These are phyloP conservation scores for Galerina sulciceps DNA, from an alignment of 768 basidiomycete species.

Conservation along the genomic window DNA sequence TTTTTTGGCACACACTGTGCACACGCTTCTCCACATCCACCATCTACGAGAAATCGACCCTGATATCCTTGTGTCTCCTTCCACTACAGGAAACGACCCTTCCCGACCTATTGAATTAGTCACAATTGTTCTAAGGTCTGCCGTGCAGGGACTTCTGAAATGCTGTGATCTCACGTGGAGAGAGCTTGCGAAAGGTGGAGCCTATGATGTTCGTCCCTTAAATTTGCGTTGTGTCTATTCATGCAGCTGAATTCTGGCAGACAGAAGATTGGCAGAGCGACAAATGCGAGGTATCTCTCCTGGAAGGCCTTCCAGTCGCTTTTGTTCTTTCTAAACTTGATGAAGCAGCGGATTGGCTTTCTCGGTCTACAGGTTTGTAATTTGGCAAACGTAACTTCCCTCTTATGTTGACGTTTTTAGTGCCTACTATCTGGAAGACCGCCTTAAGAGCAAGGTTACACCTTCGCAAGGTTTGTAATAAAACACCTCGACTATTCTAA, in stretches of 20 bases:
- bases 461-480: slow-evolving; percentile 56
- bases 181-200: slow-evolving; percentile 74
- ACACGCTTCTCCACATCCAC: slow-evolving; percentile 77
- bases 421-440: slow-evolving; percentile 50
- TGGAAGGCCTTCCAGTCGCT: slow-evolving; percentile 63
- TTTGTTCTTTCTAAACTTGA: slow-evolving; percentile 60
- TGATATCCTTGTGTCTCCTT: slow-evolving; percentile 30
- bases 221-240: slow-evolving; percentile 4
- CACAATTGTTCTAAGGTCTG: slow-evolving; percentile 69
- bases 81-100: slow-evolving; percentile 35
- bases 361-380: slow-evolving; percentile 44
- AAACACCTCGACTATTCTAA: background rate
- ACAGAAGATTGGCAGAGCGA: slow-evolving; percentile 91
- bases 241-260: slow-evolving; percentile 40
- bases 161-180: slow-evolving; percentile 83
- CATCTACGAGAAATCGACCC: slow-evolving; percentile 63
- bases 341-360: slow-evolving; percentile 65
- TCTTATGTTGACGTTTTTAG: slow-evolving; percentile 30
- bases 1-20: slow-evolving; percentile 85
- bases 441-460: slow-evolving; percentile 56
- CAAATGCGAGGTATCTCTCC: slow-evolving; percentile 79
- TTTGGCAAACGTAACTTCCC: background rate
- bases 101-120: slow-evolving; percentile 64
- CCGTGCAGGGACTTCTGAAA: slow-evolving; percentile 72
- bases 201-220: slow-evolving; percentile 70